Evolutionary conservation across 2,329 filamentous ascomycete genomes (phyloP), one percentile per base, ranked within the genome.

Genomic region (Pseudogymnoascus sp.): DNA sequence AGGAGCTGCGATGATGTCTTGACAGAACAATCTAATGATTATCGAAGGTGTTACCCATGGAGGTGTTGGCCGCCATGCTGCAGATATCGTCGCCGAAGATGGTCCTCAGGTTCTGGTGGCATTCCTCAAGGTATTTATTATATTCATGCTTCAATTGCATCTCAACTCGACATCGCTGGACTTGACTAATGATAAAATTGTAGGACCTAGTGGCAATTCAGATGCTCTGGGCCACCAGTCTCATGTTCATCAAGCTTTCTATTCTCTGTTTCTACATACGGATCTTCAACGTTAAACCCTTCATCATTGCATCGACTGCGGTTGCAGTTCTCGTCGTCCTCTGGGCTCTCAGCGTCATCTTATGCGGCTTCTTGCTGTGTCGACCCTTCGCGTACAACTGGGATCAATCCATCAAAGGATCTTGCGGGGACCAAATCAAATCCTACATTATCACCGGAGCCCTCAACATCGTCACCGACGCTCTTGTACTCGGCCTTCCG

Each of bases 401-500:
- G 59, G 69, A 73, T 23, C 67, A 67, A 2, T 65, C 69, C 4
- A 67, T 71, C 26, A 40, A 60, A 23, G 72, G 75, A 19, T 71
- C 70, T 2, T 78, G 77, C 61, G 75, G 75, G 46, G 72, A 76
- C 63, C 70, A 75, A 53, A 70, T 74, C 35, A 70, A 72, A 4
- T 72, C 73, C n/a, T 77, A 76, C 62, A 75, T 77, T 50, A 73
- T 72, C 38, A 75, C 75, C 60, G 75, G 75, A 1, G 75, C 75
- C 0, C 77, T 79, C 65, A 81, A 79, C 60, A 78, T 82, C 35
- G 66, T 75, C 5, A 78, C 77, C 11, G 79, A 83, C 64, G 62
- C 80, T 13, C 65, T 80, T 62, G 77, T 83, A 42, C 69, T 83
- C 42, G 35, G 74, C 17, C 68, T 83, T 46, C 80, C 81, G 1